Conservation (phyloP, 768 basidiomycete species). For the Nevesoporus exiguus region DNA sequence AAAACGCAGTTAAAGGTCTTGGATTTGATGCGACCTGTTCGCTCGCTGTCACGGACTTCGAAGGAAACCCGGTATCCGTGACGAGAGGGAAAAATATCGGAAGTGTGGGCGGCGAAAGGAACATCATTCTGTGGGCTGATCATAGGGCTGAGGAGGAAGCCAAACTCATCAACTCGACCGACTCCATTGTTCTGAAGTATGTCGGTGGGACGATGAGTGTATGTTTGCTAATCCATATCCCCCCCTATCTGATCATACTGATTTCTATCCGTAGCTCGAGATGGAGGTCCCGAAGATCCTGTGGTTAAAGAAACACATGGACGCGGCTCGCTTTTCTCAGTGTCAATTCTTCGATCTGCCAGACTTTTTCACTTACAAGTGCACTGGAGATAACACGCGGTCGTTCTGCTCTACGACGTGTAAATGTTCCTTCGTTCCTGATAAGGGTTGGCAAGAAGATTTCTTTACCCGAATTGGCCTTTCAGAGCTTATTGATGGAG, state of each 20-base stretch:
- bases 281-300: constrained; percentile 99
- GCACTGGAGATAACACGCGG: constrained; percentile 66
- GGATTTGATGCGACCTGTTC: constrained; percentile 98
- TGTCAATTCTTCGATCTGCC: constrained; percentile 91
- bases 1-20: constrained; percentile 72
- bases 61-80: constrained; percentile 72
- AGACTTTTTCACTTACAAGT: constrained; percentile 93
- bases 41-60: constrained; percentile 74
- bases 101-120: constrained; percentile 59
- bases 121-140: constrained; percentile 95
- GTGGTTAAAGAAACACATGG: constrained; percentile 93
- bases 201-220: constrained; percentile 97
- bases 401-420: constrained; percentile 94
- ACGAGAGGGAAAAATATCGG: constrained; percentile 67
- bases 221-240: constrained; percentile 21
- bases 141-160: constrained; percentile 94
- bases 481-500: constrained; percentile 59
- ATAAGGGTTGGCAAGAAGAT: constrained; percentile 81
- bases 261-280: constrained; percentile 59
- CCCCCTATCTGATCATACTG: constrained; percentile 1
- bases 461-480: constrained; percentile 89
- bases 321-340: constrained; percentile 57
- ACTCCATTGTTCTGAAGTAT: constrained; percentile 84
- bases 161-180: constrained; percentile 80
- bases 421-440: constrained; percentile 91